phyloP scores from a whole-genome alignment of 768 basidiomycete species.

The Boletus pseudo-olivaceus region DNA sequence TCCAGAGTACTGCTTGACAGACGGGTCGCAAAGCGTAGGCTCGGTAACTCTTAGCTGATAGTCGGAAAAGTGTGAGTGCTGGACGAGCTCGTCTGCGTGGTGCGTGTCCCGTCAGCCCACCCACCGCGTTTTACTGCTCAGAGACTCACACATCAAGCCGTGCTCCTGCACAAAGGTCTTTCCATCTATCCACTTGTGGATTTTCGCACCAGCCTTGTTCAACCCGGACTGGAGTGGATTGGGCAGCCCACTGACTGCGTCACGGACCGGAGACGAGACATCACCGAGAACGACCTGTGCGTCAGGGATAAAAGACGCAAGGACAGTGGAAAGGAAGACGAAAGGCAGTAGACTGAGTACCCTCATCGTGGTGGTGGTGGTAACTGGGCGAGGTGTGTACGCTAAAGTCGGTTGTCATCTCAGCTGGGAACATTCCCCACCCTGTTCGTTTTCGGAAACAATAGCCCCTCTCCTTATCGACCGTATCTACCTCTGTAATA shows the following conservation, averaged over 20 bases:
- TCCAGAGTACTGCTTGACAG: slow-evolving; percentile 74
- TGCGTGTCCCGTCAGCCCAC: slow-evolving; percentile 1
- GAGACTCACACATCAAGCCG: slow-evolving; percentile 63
- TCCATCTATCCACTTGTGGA: slow-evolving; percentile 64
- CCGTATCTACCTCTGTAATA: background rate
- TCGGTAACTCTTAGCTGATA: slow-evolving; percentile 62
- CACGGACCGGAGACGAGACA: slow-evolving; percentile 15
- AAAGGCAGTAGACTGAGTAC: slow-evolving; percentile 33
- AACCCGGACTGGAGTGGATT: slow-evolving; percentile 42
- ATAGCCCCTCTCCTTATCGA: background rate
- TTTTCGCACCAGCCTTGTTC: slow-evolving; percentile 40
- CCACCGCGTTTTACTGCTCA: background rate
- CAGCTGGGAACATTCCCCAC: background rate
- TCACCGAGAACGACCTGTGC: slow-evolving; percentile 43
- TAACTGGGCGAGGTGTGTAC: background rate
- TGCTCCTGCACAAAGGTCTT: slow-evolving; percentile 67
- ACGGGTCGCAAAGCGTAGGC: slow-evolving; percentile 72
- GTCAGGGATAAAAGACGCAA: slow-evolving; percentile 40
- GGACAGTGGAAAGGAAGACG: slow-evolving; percentile 33
- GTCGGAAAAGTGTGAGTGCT: slow-evolving; percentile 46
- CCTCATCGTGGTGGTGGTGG: slow-evolving; percentile 36
- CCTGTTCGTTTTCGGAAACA: background rate
- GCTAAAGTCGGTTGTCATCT: background rate
- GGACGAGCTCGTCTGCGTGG: slow-evolving; percentile 56
- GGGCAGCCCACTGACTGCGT: slow-evolving; percentile 35